These are phyloP conservation scores for Auxenochlorella protothecoides DNA, from an alignment of 139 green algal species.

Conservation along the genomic window DNA sequence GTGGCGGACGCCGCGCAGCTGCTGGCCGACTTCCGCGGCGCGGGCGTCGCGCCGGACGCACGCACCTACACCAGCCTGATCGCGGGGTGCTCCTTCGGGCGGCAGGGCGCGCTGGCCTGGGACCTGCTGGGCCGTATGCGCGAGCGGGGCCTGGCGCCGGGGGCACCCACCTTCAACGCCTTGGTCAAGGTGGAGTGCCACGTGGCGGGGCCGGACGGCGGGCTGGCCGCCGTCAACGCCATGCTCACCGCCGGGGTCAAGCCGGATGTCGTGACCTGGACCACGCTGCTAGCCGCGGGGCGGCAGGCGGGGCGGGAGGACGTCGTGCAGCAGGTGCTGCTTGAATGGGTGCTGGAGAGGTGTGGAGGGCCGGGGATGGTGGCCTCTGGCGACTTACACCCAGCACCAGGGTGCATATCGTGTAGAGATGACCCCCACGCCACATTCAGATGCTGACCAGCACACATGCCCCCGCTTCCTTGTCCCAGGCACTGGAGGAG, in stretches of 20 bases:
- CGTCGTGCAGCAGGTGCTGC: not conserved
- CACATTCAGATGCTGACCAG: too few species aligned
- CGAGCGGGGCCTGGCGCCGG: constrained; percentile 12
- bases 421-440: too few species aligned
- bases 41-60: constrained; percentile 23
- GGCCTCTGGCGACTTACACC: too few species aligned
- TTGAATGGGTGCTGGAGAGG: too few species aligned
- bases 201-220: not conserved
- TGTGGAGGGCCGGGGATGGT: too few species aligned
- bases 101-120: constrained; percentile 3
- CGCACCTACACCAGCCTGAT: constrained; percentile 40
- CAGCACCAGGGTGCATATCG: too few species aligned
- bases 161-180: constrained; percentile 18
- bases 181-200: constrained; percentile 15
- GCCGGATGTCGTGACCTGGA: constrained; percentile 9
- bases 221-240: not conserved
- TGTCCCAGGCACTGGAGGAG: not conserved
- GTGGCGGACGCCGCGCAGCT: constrained; percentile 7
- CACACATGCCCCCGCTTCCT: too few species aligned
- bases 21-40: constrained; percentile 57
- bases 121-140: constrained; percentile 21
- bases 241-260: not conserved
- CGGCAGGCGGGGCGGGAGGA: not conserved
- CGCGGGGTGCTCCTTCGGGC: constrained; percentile 7
- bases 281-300: constrained; percentile 8